Evolutionary conservation across 2,329 filamentous ascomycete genomes (phyloP).

Genomic region (Neoarthrinium moseri): DNA sequence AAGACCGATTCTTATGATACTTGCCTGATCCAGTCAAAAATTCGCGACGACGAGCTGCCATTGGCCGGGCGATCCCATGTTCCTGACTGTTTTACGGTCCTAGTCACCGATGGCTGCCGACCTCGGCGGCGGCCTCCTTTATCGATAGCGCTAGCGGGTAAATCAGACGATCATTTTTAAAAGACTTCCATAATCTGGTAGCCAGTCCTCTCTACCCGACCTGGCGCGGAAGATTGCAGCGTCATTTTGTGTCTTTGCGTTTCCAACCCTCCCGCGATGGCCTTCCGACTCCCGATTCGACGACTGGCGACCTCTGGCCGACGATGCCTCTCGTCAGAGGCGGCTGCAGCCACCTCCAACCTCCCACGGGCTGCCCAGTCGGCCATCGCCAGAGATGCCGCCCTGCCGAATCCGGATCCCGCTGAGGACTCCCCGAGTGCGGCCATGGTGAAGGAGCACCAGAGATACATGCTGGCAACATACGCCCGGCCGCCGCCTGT

Average conservation of each 20-base stretch:
- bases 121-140: conserved; percentile 2
- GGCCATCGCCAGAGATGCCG: conserved; percentile 24
- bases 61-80: neutral
- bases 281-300: conserved; percentile 22
- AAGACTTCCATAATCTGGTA: neutral
- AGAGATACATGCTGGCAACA: conserved; percentile 91
- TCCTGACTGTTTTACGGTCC: no score
- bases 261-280: conserved; percentile 18
- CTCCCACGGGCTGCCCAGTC: conserved; percentile 21
- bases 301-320: conserved; percentile 16
- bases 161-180: neutral
- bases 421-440: conserved; percentile 49
- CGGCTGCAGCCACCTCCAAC: conserved; percentile 20
- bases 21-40: neutral
- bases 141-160: conserved; percentile 7
- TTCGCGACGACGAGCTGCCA: neutral
- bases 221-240: no score
- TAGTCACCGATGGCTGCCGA: no score
- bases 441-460: conserved; percentile 70
- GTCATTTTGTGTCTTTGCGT: no score
- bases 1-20: no score
- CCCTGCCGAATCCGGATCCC: conserved; percentile 29
- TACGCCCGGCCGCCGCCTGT: conserved; percentile 89
- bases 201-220: neutral
- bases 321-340: conserved; percentile 22